These are phyloP conservation scores for Macrophomina tecta DNA, from an alignment of 2,329 filamentous ascomycete species.

Conservation along the genomic window DNA sequence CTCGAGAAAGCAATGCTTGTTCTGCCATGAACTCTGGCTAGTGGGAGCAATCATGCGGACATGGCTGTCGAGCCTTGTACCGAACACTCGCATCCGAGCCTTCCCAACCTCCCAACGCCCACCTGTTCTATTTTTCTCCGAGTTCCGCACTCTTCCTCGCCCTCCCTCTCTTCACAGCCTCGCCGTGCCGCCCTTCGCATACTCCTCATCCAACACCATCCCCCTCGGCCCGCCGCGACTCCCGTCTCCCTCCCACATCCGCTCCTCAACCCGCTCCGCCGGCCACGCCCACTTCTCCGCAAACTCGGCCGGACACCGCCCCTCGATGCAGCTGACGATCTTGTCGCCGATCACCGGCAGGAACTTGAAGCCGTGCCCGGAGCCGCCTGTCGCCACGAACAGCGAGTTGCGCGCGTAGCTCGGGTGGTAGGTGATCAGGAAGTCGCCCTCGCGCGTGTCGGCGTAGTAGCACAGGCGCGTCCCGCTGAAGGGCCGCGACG, in stretches of 20 bases:
- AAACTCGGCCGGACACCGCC: conserved; percentile 53
- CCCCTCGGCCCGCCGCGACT: conserved; percentile 46
- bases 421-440: conserved; percentile 60
- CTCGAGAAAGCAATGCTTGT: background rate
- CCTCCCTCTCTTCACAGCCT: conserved; percentile 25
- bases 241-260: conserved; percentile 46
- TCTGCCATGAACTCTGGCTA: background rate
- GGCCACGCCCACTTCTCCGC: conserved; percentile 67
- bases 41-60: background rate
- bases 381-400: conserved; percentile 66
- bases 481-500: conserved; percentile 51
- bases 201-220: conserved; percentile 49
- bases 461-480: conserved; percentile 63
- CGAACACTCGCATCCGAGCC: background rate
- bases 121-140: background rate
- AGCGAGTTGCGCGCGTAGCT: conserved; percentile 51
- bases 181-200: conserved; percentile 42
- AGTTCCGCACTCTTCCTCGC: background rate
- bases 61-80: background rate
- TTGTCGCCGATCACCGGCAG: conserved; percentile 63
- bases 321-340: conserved; percentile 59
- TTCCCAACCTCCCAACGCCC: background rate
- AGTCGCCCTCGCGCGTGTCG: conserved; percentile 62
- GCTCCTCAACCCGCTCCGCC: conserved; percentile 44
- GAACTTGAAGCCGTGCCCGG: conserved; percentile 68